Evolutionary conservation across 768 basidiomycete species (phyloP).

Genomic region (Omphalotus guepiniiformis): DNA sequence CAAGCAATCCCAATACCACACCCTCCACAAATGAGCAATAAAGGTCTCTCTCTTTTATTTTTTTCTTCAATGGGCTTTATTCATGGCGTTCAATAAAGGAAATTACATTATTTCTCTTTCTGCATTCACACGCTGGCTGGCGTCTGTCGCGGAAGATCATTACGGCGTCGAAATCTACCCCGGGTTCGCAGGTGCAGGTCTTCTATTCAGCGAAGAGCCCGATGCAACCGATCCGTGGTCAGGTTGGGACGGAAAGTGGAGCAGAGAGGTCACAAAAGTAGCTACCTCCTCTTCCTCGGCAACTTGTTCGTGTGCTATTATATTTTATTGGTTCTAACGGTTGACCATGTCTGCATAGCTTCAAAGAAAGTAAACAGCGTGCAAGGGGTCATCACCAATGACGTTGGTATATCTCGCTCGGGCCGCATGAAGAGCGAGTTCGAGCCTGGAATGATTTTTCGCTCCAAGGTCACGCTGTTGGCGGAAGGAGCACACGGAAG

Average conservation of each 20-base stretch:
- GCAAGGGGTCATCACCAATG: constrained; percentile 84
- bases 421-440: constrained; percentile 79
- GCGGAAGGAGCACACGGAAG: constrained; percentile 96
- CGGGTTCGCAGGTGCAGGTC: constrained; percentile 88
- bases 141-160: constrained; percentile 69
- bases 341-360: background rate
- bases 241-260: constrained; percentile 13
- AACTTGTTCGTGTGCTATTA: background rate
- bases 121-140: constrained; percentile 86
- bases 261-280: constrained; percentile 18
- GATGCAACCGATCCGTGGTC: constrained; percentile 39
- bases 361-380: constrained; percentile 43
- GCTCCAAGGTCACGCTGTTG: constrained; percentile 85
- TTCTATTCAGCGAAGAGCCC: constrained; percentile 62
- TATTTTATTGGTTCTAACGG: background rate
- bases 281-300: background rate
- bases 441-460: constrained; percentile 96
- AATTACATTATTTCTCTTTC: constrained; percentile 94
- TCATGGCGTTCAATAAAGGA: constrained; percentile 33
- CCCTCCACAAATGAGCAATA: constrained; percentile 95
- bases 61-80: background rate
- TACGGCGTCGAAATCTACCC: constrained; percentile 94
- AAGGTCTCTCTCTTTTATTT: constrained; percentile 28
- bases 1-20: constrained; percentile 81
- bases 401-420: constrained; percentile 83